Conservation (phyloP, 2,329 filamentous ascomycete genomes). For the Grosmannia serpens region DNA sequence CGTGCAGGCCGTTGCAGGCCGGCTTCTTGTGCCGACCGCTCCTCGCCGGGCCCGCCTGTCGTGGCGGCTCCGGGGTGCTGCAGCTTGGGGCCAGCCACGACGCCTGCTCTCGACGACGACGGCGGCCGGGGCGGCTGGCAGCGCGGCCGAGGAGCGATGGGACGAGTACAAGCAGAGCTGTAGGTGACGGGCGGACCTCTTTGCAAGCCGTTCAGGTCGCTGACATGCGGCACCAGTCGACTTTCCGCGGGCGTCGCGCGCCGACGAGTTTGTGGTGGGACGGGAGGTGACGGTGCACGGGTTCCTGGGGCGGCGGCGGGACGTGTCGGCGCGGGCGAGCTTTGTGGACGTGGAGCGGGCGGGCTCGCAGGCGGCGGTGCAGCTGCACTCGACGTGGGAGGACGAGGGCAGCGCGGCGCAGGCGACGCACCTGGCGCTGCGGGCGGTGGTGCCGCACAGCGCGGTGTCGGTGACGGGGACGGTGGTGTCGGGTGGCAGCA, state of each 20-base stretch:
- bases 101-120: not conserved
- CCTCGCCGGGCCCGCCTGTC: not conserved
- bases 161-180: conserved; percentile 32
- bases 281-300: conserved; percentile 49
- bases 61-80: not conserved
- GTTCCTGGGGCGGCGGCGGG: conserved; percentile 57
- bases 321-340: conserved; percentile 55
- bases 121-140: not conserved
- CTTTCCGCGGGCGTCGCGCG: conserved; percentile 18
- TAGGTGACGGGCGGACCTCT: conserved; percentile 16
- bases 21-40: not conserved
- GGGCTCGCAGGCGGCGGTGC: conserved; percentile 20
- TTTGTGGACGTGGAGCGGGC: conserved; percentile 50
- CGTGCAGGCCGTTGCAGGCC: not conserved
- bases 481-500: conserved; percentile 7
- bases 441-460: conserved; percentile 35
- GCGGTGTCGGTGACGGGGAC: conserved; percentile 38
- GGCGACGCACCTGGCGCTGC: conserved; percentile 28
- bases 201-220: too few relatives aligned
- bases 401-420: conserved; percentile 23
- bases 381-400: conserved; percentile 30
- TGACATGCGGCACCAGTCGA: conserved; percentile 13
- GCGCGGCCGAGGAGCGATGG: conserved; percentile 14
- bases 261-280: conserved; percentile 17
- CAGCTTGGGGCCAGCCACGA: not conserved